A percentile compares a stretch with the other conserved stretches of the same genome.
Conservation (phyloP, 78 protist genomes). For the Dictyostelium firmibasis region DNA sequence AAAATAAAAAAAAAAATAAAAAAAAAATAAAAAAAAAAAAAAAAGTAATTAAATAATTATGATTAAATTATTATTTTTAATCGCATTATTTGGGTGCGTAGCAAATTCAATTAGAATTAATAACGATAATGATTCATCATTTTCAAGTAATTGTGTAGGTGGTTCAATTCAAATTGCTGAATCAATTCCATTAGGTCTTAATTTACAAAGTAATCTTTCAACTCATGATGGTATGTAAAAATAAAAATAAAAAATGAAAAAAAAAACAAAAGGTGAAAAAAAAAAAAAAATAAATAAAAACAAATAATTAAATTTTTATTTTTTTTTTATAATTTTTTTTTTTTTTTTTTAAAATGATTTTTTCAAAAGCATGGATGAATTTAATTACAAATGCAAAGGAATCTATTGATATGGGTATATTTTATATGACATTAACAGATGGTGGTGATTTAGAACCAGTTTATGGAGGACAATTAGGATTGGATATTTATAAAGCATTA, state of each 20-base stretch:
- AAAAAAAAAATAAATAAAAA: too few relatives aligned
- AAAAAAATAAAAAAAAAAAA: too few relatives aligned
- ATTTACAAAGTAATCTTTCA: slow-evolving; percentile 15
- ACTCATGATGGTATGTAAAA: slow-evolving; percentile 30
- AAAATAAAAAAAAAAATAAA: too few relatives aligned
- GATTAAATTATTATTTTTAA: not conserved
- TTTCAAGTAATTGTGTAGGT: not conserved
- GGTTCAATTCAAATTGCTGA: slow-evolving; percentile 65
- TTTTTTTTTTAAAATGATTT: not conserved
- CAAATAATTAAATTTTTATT: not conserved
- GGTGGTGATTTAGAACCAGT: slow-evolving; percentile 26
- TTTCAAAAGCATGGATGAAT: slow-evolving; percentile 63
- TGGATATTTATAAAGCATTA: slow-evolving; percentile 54
- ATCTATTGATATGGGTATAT: slow-evolving; percentile 71
- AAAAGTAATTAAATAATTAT: not conserved
- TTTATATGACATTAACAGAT: slow-evolving; percentile 77
- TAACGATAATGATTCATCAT: not conserved
- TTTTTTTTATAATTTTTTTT: not conserved
- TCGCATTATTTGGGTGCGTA: not conserved
- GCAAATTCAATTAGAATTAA: not conserved
- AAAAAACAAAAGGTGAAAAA: too few relatives aligned
- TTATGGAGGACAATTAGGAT: slow-evolving; percentile 72
- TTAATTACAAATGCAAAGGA: slow-evolving; percentile 53
- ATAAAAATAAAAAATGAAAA: too few relatives aligned
- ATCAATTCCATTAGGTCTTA: slow-evolving; percentile 47